phyloP scores from a whole-genome alignment of 2,329 filamentous ascomycete species.

The Pezicula carpinea region DNA sequence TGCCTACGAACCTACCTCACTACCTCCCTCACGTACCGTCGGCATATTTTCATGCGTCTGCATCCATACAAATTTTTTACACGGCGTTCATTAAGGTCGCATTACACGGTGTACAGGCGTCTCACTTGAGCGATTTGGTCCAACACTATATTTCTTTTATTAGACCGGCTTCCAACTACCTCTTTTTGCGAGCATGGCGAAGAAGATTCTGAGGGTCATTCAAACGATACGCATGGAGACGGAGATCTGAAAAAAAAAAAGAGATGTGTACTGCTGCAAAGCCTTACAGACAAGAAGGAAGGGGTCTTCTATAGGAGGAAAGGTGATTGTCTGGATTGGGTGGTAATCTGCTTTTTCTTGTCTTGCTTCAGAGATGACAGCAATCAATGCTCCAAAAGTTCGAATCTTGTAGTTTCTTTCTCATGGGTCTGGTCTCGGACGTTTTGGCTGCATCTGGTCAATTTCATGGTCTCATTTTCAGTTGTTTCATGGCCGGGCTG shows the following conservation, averaged over 20 bases:
- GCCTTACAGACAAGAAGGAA: slow-evolving; percentile 8
- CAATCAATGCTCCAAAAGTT: slow-evolving; percentile 15
- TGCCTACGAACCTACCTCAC: slow-evolving; percentile 18
- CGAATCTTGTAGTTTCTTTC: slow-evolving; percentile 15
- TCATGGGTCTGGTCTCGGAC: slow-evolving; percentile 3
- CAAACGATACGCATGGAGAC: slow-evolving; percentile 2
- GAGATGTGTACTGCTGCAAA: slow-evolving; percentile 23
- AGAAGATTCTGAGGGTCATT: slow-evolving; percentile 11
- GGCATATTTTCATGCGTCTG: slow-evolving; percentile 20
- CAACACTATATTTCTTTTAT: slow-evolving; percentile 23
- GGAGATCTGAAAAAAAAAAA: slow-evolving; percentile 13
- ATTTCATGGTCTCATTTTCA: slow-evolving; percentile 17
- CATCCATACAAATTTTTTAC: slow-evolving; percentile 22
- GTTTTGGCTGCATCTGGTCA: slow-evolving; percentile 13
- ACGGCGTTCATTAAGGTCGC: slow-evolving; percentile 26
- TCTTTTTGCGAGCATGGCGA: slow-evolving; percentile 18
- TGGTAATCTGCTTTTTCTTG: slow-evolving; percentile 19
- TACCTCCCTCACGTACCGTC: slow-evolving; percentile 16
- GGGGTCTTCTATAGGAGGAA: background rate
- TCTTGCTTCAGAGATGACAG: slow-evolving; percentile 12
- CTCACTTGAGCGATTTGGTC: slow-evolving; percentile 31
- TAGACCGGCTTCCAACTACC: slow-evolving; percentile 28
- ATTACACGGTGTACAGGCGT: slow-evolving; percentile 31
- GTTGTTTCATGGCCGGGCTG: slow-evolving; percentile 5
- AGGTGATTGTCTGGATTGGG: slow-evolving; percentile 8